Evolutionary conservation across 2,329 filamentous ascomycete species (phyloP).

Genomic region (Epichloe festucae): DNA sequence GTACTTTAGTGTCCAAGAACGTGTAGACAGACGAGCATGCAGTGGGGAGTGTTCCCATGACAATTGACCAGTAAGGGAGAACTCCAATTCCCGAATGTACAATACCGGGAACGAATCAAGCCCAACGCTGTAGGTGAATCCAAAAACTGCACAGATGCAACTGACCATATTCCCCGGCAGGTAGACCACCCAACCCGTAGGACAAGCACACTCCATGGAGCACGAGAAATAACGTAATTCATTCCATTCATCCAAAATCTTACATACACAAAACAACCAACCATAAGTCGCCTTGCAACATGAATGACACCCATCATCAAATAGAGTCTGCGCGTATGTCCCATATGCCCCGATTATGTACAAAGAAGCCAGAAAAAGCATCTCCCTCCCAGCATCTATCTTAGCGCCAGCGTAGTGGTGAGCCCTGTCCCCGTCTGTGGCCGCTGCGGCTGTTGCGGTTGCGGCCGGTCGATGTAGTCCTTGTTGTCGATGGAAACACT

Average conservation of each 20-base stretch:
- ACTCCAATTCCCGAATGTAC: too few relatives aligned
- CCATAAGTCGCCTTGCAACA: neutral
- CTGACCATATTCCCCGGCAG: too few relatives aligned
- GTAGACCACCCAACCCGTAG: too few relatives aligned
- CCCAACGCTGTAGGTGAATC: too few relatives aligned
- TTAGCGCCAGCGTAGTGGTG: slow-evolving; percentile 23
- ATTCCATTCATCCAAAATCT: slow-evolving; percentile 2
- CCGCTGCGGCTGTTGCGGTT: slow-evolving; percentile 16
- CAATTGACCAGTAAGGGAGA: too few relatives aligned
- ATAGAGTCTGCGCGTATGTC: neutral
- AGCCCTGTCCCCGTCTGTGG: slow-evolving; percentile 17
- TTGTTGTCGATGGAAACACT: slow-evolving; percentile 79
- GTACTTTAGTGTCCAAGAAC: too few relatives aligned
- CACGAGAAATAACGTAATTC: neutral
- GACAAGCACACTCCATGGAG: neutral
- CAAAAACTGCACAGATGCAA: too few relatives aligned
- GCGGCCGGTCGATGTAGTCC: slow-evolving; percentile 50
- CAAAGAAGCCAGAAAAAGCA: neutral
- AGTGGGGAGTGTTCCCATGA: too few relatives aligned
- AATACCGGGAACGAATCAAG: too few relatives aligned
- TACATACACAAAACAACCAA: neutral
- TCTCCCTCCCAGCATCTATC: slow-evolving; percentile 11
- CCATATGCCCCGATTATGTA: neutral
- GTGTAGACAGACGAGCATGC: too few relatives aligned
- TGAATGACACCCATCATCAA: neutral